Conservation (phyloP, 768 basidiomycete genomes). For the Suillus tomentosus region DNA sequence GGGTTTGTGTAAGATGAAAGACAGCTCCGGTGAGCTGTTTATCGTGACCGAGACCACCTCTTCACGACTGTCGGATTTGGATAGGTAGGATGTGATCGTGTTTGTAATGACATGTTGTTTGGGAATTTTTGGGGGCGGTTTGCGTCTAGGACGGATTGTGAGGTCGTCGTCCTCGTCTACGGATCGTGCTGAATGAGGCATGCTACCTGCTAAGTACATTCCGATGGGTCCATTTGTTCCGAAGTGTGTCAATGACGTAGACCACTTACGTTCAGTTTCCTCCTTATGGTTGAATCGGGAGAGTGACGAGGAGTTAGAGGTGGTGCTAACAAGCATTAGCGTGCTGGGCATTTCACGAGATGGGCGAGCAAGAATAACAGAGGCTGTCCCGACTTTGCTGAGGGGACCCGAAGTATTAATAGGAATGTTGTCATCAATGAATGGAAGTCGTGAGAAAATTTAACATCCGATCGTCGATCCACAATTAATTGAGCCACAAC, state of each 20-base stretch:
- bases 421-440: conserved; percentile 3
- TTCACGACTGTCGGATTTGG: background rate
- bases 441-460: conserved; percentile 4
- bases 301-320: background rate
- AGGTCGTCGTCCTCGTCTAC: background rate
- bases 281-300: no score
- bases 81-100: conserved; percentile 4
- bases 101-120: background rate
- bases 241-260: background rate
- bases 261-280: background rate
- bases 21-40: background rate
- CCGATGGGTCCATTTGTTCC: background rate
- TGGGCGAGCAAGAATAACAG: background rate
- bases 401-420: background rate
- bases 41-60: conserved; percentile 2
- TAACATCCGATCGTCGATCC: background rate
- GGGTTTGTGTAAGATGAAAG: background rate
- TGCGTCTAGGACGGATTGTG: background rate
- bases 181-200: background rate
- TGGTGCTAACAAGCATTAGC: background rate
- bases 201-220: background rate
- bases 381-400: background rate
- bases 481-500: background rate
- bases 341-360: background rate
- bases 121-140: background rate